Percentiles rank a stretch among this genome's conserved stretches.
phyloP scores from a whole-genome alignment of 2,329 filamentous ascomycete species.

The Aspergillus neoniger region DNA sequence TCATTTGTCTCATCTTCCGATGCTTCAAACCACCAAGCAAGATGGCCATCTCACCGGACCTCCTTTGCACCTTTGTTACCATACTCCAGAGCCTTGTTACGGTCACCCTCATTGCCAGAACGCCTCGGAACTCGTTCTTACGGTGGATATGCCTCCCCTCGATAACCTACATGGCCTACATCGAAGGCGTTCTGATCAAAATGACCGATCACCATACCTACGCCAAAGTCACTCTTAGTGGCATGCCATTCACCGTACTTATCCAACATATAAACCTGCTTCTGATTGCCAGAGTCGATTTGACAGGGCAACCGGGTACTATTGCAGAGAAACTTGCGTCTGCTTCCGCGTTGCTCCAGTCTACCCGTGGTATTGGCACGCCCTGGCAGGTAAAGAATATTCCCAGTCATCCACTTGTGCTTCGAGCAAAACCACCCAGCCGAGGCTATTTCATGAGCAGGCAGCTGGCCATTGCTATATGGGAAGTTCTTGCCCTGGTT shows the following conservation, averaged over 20 bases:
- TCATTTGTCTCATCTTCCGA: too few species aligned
- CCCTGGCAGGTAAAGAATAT: conserved; percentile 25
- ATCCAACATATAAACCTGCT: conserved; percentile 3
- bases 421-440: conserved; percentile 7
- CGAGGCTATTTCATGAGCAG: conserved; percentile 21
- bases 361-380: conserved; percentile 24
- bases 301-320: background rate
- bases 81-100: background rate
- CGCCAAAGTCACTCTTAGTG: background rate
- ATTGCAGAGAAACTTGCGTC: background rate
- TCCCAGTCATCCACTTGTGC: conserved; percentile 1
- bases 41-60: background rate
- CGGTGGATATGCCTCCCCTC: conserved; percentile 1
- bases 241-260: conserved; percentile 1
- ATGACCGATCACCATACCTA: background rate
- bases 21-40: background rate
- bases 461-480: conserved; percentile 22
- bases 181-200: background rate
- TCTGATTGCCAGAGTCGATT: background rate
- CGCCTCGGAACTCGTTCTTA: background rate
- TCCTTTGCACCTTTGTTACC: background rate
- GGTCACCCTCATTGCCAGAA: background rate
- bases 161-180: background rate
- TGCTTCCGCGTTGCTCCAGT: conserved; percentile 9
- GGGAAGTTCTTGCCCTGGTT: conserved; percentile 26